Percentiles rank a stretch among this genome's conserved stretches.
These are phyloP conservation scores for Diphasiastrum complanatum DNA, from an alignment of 83 land plant species.

Conservation along the genomic window DNA sequence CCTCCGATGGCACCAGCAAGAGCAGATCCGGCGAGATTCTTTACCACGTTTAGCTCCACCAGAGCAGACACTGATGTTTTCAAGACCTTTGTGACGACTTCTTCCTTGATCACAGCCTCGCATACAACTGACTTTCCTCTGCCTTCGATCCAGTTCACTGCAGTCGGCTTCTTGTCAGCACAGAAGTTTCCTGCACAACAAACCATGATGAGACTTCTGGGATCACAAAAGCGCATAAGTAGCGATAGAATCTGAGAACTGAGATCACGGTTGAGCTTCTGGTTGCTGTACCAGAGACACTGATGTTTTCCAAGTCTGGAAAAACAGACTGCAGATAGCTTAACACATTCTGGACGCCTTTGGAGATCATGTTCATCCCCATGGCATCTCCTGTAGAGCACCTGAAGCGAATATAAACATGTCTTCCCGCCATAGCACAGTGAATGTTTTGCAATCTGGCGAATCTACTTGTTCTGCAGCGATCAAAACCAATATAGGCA, in stretches of 20 bases:
- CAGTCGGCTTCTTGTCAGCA: conserved; percentile 83
- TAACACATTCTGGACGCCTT: conserved; percentile 82
- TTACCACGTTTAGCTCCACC: conserved; percentile 79
- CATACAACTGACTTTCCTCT: conserved; percentile 85
- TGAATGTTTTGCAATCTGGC: conserved; percentile 56
- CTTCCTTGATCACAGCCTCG: conserved; percentile 67
- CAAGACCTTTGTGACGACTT: conserved; percentile 64
- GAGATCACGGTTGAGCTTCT: too few species aligned
- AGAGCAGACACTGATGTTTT: conserved; percentile 67
- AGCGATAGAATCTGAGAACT: too few species aligned
- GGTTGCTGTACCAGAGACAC: conserved; percentile 64
- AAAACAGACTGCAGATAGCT: conserved; percentile 54
- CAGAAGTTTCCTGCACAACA: conserved; percentile 76
- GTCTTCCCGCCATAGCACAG: conserved; percentile 64
- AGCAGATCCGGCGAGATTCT: conserved; percentile 84
- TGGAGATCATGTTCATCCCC: conserved; percentile 98
- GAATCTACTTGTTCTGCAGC: conserved; percentile 85
- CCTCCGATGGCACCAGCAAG: conserved; percentile 87
- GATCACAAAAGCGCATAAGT: background rate
- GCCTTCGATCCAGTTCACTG: conserved; percentile 93
- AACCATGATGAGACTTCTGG: too few species aligned
- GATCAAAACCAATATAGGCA: too few species aligned
- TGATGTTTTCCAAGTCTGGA: conserved; percentile 77
- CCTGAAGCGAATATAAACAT: conserved; percentile 58
- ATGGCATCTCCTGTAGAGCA: conserved; percentile 88